Evolutionary conservation across 1,139 yeast genomes (phyloP).

Genomic region (Nakaseomyces glabratus): DNA sequence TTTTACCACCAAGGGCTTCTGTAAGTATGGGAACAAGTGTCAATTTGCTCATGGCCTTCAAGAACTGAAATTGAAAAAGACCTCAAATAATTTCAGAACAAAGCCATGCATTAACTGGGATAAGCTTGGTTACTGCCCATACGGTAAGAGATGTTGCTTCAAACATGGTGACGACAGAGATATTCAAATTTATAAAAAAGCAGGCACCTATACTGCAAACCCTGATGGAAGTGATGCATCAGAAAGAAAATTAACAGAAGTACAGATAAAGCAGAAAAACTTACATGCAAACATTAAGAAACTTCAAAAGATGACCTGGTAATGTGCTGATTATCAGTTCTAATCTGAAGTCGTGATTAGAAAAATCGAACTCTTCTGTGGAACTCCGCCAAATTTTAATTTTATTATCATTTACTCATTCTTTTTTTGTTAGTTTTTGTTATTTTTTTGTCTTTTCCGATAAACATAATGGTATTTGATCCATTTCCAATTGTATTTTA

Average conservation of each 20-base stretch:
- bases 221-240: slow-evolving; percentile 1
- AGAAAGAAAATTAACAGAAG: background rate
- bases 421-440: too few relatives aligned
- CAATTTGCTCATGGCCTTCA: slow-evolving; percentile 88
- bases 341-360: too few relatives aligned
- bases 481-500: too few relatives aligned
- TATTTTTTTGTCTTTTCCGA: too few relatives aligned
- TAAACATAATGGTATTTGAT: too few relatives aligned
- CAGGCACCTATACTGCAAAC: slow-evolving; percentile 2
- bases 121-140: slow-evolving; percentile 72
- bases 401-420: too few relatives aligned
- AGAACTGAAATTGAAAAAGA: slow-evolving; percentile 63
- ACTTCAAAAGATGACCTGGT: slow-evolving; percentile 7
- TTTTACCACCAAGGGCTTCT: slow-evolving; percentile 58
- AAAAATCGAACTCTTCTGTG: too few relatives aligned
- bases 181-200: slow-evolving; percentile 22
- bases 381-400: too few relatives aligned
- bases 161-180: slow-evolving; percentile 51
- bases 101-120: slow-evolving; percentile 89
- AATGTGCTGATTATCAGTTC: background rate
- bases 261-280: slow-evolving; percentile 3
- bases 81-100: slow-evolving; percentile 83
- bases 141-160: slow-evolving; percentile 87
- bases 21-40: slow-evolving; percentile 87
- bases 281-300: slow-evolving; percentile 4